Conservation (phyloP, 768 basidiomycete genomes). For the Collybiopsis luxurians region DNA sequence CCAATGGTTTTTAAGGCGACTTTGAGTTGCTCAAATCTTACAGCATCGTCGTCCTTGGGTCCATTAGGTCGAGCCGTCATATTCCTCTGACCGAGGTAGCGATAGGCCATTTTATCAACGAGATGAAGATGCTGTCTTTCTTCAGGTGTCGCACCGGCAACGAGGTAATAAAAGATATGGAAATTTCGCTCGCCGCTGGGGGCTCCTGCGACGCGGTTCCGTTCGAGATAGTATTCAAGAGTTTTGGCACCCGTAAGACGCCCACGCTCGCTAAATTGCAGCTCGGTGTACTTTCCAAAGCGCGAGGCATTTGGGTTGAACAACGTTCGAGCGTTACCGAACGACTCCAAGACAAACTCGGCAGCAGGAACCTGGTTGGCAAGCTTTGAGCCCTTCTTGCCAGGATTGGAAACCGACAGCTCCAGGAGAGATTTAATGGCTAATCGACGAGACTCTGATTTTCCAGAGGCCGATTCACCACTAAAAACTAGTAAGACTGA, state of each 20-base stretch:
- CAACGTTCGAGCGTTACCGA: constrained; percentile 89
- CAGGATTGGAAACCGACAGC: constrained; percentile 80
- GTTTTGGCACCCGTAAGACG: constrained; percentile 89
- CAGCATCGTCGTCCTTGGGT: constrained; percentile 75
- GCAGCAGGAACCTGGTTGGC: constrained; percentile 84
- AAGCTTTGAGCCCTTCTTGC: constrained; percentile 94
- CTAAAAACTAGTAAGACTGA: constrained; percentile 39
- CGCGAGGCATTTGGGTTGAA: constrained; percentile 95
- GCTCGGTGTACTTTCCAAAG: constrained; percentile 96
- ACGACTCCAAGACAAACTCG: constrained; percentile 93
- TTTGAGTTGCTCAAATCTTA: constrained; percentile 92
- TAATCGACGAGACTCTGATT: constrained; percentile 88
- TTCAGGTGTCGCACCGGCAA: constrained; percentile 85
- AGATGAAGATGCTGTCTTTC: constrained; percentile 89
- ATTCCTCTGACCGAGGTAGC: constrained; percentile 79
- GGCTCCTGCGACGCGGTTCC: constrained; percentile 82
- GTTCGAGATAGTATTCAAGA: constrained; percentile 94
- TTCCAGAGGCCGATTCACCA: constrained; percentile 91
- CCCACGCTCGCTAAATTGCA: constrained; percentile 94
- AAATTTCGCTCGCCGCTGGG: constrained; percentile 95
- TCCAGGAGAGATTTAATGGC: constrained; percentile 92
- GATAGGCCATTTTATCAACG: constrained; percentile 74
- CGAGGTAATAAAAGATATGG: constrained; percentile 96
- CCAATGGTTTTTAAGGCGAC: constrained; percentile 91
- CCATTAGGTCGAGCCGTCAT: constrained; percentile 39